A percentile compares a stretch with the other conserved stretches of the same genome.
Conservation (phyloP, 2,329 filamentous ascomycete genomes). For the Cladosporium colombiae region DNA sequence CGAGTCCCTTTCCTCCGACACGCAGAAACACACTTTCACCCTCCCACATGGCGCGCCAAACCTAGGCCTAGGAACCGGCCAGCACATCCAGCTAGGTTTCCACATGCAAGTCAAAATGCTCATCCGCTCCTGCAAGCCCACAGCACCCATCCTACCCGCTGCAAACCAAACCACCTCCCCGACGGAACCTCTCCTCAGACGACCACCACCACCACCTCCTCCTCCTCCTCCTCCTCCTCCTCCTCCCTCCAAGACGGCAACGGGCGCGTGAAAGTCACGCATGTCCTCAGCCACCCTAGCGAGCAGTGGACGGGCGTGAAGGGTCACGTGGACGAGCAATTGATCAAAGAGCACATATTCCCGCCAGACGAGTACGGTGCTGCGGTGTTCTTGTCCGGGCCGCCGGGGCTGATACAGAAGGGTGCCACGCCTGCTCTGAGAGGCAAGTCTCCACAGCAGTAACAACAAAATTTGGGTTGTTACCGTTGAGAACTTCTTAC, state of each 20-base stretch:
- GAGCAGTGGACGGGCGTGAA: constrained; percentile 49
- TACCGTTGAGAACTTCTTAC: no score
- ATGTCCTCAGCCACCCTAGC: constrained; percentile 50
- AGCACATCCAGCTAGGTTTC: constrained; percentile 57
- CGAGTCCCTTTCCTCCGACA: constrained; percentile 47
- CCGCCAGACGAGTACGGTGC: constrained; percentile 41
- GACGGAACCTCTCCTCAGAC: background rate
- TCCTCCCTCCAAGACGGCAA: constrained; percentile 31
- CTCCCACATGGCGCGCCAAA: constrained; percentile 44
- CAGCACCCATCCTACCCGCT: constrained; percentile 44
- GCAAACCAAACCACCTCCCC: constrained; percentile 17
- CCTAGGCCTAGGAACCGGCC: constrained; percentile 53
- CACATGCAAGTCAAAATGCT: constrained; percentile 55
- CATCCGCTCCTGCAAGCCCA: constrained; percentile 54
- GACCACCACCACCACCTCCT: no score
- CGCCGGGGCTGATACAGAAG: constrained; percentile 54
- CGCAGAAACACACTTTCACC: constrained; percentile 49
- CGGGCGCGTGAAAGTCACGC: constrained; percentile 47
- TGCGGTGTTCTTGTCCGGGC: constrained; percentile 53
- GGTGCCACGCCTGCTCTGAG: constrained; percentile 52
- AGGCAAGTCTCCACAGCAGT: background rate
- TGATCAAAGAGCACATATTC: constrained; percentile 47
- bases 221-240: no score
- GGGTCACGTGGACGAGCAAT: constrained; percentile 47
- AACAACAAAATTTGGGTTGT: no score